A percentile compares a stretch with the other conserved stretches of the same genome.
Conservation (phyloP, 805 yeast species). For the Danielozyma ontarioensis region DNA sequence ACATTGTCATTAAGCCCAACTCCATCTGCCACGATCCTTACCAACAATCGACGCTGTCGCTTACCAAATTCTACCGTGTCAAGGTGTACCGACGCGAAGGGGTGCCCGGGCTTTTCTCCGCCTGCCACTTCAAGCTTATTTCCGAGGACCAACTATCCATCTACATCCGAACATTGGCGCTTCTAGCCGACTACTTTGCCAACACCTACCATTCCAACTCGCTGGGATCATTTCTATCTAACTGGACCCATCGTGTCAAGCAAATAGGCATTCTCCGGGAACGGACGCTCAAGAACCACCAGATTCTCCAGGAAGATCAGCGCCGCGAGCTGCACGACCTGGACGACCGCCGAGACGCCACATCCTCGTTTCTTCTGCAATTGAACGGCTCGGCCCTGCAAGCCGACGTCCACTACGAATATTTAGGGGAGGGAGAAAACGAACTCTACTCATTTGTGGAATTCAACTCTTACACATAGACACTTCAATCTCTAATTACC, state of each 20-base stretch:
- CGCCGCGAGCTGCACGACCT: conserved; percentile 1
- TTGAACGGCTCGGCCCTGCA: conserved; percentile 9
- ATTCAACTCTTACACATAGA: conserved; percentile 25
- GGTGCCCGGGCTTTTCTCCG: conserved; percentile 71
- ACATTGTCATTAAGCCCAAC: conserved; percentile 71
- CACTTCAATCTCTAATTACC: too few species aligned
- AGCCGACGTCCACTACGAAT: conserved; percentile 14
- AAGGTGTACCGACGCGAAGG: conserved; percentile 61
- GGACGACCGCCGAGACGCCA: conserved; percentile 10
- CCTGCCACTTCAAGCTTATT: conserved; percentile 69
- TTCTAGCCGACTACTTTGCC: conserved; percentile 68
- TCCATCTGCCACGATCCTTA: conserved; percentile 9
- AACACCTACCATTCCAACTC: conserved; percentile 60
- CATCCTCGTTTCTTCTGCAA: conserved; percentile 30
- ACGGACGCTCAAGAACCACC: conserved; percentile 23
- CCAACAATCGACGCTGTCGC: not conserved
- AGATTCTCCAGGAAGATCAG: conserved; percentile 22
- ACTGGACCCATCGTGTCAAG: conserved; percentile 64
- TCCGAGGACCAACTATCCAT: conserved; percentile 54
- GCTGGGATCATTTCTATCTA: conserved; percentile 46
- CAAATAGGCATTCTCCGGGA: conserved; percentile 40
- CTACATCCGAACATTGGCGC: conserved; percentile 61
- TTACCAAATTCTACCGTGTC: conserved; percentile 50
- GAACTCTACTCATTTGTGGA: conserved; percentile 22
- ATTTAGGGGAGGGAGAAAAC: conserved; percentile 10